Base-by-base conservation (phyloP, 192 early-diverging fungal species). In the Podila clonocystis region DNA sequence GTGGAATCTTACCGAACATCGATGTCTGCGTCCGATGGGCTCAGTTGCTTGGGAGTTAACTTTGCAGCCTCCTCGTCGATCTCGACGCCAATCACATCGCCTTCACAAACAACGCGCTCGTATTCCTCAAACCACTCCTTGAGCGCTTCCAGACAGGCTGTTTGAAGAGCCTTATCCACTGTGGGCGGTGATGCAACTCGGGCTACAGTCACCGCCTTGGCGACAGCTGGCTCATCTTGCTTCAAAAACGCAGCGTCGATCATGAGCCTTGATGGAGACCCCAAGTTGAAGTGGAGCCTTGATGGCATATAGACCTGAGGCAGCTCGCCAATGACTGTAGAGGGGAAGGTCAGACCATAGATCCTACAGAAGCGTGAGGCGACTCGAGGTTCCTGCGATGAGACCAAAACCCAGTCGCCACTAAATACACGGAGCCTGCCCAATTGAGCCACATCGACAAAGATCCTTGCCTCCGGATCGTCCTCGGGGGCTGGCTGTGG, bases 91-190 rank as follows among this genome's bases (percentile, higher is more conserved):
- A 95, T 83, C 11, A 95, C 62, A 73, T 94, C 93, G 1, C 89
- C 91, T 59, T 91, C 86, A 50, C 85, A 85, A n/a, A 94, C 91
- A 28, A 94, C 80, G 24, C 92, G 70, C 24, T 90, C 85, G 31
- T 76, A 76, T 38, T 73, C 84, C 74, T 89, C 90, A 69, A 95
- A 93, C 88, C 88, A 92, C 11, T 82, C 72, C 72, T 88, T 90
- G 4, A 95, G 52, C 11, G 83, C 84, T 45, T 87, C 85, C 17
- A 94, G 52, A 59, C 87, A 88, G 5, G 87, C 85, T 15, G 82
- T 79, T 58, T 93, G 86, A 13, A 92, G 59, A 15, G 82, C 77
- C 72, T 89, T 91, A 62, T 94, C 89, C 29, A 86, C 88, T 5
- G 86, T 89, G 11, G 76, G 50, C 15, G 89, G 89, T 3, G 90